Conservation (phyloP, 2,329 filamentous ascomycete species). For the Colletotrichum coccodes region DNA sequence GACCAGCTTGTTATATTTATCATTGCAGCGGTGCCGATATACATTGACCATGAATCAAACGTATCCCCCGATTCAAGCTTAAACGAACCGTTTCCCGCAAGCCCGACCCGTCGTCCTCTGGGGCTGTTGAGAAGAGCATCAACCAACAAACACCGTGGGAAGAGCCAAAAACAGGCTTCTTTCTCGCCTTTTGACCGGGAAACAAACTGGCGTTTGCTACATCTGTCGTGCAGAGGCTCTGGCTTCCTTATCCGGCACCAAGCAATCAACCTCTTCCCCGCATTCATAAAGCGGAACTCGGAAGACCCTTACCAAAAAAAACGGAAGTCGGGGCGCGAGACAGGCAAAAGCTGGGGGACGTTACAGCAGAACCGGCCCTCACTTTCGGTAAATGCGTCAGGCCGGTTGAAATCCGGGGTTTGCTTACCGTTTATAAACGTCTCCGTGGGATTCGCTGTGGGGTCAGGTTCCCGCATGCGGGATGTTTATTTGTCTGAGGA, state of each 20-base stretch:
- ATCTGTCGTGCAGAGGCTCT: background rate
- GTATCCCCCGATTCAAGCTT: background rate
- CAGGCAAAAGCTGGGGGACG: constrained; percentile 9
- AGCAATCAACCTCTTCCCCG: background rate
- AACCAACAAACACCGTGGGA: background rate
- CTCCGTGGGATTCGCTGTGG: constrained; percentile 5
- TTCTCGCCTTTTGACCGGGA: background rate
- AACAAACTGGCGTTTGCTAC: background rate
- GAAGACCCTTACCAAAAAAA: background rate
- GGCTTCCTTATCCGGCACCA: background rate
- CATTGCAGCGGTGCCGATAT: no score
- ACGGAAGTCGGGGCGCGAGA: background rate
- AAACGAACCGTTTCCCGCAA: background rate
- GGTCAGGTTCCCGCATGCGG: background rate
- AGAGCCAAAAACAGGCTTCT: constrained; percentile 7
- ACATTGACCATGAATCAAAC: no score
- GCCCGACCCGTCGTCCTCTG: background rate
- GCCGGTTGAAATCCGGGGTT: constrained; percentile 11
- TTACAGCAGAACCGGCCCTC: background rate
- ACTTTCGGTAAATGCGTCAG: background rate
- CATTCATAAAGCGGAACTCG: background rate
- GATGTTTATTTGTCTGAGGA: background rate
- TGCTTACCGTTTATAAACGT: background rate
- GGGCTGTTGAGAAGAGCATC: background rate
- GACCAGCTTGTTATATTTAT: no score